Evolutionary conservation across 805 yeast species (phyloP).

Genomic region (Cyberlindnera lachancei): DNA sequence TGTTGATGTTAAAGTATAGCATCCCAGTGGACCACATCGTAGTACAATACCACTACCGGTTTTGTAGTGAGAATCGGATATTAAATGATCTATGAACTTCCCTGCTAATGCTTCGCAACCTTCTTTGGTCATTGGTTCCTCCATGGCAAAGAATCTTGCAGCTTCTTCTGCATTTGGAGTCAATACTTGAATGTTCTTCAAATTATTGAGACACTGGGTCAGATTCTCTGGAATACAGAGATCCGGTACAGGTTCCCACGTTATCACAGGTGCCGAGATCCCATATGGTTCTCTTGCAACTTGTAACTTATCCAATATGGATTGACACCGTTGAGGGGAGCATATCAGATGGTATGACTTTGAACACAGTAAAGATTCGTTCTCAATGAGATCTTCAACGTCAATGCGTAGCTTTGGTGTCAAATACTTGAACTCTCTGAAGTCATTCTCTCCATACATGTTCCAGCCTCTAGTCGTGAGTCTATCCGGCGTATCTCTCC

Average conservation of each 20-base stretch:
- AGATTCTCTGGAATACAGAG: slow-evolving; percentile 51
- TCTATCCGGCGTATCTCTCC: slow-evolving; percentile 44
- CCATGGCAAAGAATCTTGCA: slow-evolving; percentile 47
- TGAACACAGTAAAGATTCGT: slow-evolving; percentile 32
- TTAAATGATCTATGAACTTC: slow-evolving; percentile 34
- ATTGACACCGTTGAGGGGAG: slow-evolving; percentile 53
- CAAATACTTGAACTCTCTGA: slow-evolving; percentile 50
- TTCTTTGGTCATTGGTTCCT: slow-evolving; percentile 31
- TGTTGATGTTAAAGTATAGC: slow-evolving; percentile 35
- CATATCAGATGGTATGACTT: slow-evolving; percentile 65
- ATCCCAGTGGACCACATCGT: slow-evolving; percentile 73
- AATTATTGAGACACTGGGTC: slow-evolving; percentile 27
- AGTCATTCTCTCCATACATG: slow-evolving; percentile 56
- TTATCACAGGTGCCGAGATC: slow-evolving; percentile 29
- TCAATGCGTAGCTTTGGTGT: slow-evolving; percentile 56
- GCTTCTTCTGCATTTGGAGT: slow-evolving; percentile 88
- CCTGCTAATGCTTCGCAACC: slow-evolving; percentile 38
- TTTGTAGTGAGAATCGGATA: slow-evolving; percentile 22
- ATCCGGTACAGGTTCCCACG: slow-evolving; percentile 88
- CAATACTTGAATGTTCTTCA: slow-evolving; percentile 47
- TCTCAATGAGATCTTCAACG: slow-evolving; percentile 41
- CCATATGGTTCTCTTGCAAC: slow-evolving; percentile 5
- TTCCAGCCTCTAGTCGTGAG: slow-evolving; percentile 80
- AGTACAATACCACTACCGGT: slow-evolving; percentile 46
- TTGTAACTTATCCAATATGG: slow-evolving; percentile 33